Conservation (phyloP, 2,329 filamentous ascomycete genomes). For the Rhinocladiella similis region DNA sequence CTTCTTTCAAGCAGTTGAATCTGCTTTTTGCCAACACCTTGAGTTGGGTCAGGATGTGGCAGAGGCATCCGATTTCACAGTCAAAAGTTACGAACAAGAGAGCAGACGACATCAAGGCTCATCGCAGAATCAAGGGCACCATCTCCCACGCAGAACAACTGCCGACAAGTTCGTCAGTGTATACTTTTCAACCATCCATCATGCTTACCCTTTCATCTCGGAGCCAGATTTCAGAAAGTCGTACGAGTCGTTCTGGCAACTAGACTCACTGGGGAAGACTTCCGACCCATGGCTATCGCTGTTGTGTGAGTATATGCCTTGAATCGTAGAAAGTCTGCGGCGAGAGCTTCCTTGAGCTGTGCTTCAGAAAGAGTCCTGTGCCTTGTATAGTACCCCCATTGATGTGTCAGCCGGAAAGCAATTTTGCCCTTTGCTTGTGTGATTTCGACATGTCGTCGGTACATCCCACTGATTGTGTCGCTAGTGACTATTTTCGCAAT, state of each 20-base stretch:
- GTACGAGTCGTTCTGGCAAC: constrained; percentile 23
- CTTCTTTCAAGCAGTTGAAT: constrained; percentile 39
- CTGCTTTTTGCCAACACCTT: constrained; percentile 25
- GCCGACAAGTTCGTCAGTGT: constrained; percentile 28
- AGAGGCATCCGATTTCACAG: constrained; percentile 21
- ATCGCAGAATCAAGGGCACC: constrained; percentile 14
- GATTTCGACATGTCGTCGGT: neutral
- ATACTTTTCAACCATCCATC: constrained; percentile 39
- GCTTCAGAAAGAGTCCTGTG: neutral
- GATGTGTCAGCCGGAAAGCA: neutral
- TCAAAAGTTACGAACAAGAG: constrained; percentile 25
- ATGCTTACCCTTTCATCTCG: constrained; percentile 38
- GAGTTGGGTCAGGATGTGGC: constrained; percentile 26
- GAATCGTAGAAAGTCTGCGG: too few relatives aligned
- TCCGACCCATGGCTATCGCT: constrained; percentile 29
- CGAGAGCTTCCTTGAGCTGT: too few relatives aligned
- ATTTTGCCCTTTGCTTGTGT: neutral
- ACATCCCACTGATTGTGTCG: neutral
- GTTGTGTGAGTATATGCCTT: constrained; percentile 24
- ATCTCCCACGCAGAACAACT: constrained; percentile 21
- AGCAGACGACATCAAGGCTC: constrained; percentile 8
- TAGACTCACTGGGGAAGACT: constrained; percentile 19
- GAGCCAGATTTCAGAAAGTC: constrained; percentile 26
- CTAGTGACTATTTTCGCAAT: constrained; percentile 35
- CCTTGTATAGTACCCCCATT: too few relatives aligned